Conservation (phyloP, 169 alveolate genomes). For the Eimeria acervulina region DNA sequence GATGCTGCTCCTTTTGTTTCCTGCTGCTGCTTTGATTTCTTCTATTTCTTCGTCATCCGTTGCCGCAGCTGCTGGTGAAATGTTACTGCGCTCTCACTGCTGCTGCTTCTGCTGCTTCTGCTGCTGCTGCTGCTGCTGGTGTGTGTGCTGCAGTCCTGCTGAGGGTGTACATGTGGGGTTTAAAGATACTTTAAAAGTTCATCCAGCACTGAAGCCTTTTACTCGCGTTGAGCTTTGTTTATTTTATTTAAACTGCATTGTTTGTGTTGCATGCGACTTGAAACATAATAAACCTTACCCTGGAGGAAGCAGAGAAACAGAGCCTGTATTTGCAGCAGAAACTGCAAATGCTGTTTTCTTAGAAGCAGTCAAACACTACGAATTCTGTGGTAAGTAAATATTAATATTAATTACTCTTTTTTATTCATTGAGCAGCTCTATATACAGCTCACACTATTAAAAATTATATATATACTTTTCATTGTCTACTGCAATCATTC, state of each 20-base stretch:
- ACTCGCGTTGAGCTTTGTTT: slow-evolving; percentile 75
- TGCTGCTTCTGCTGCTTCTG: too few relatives aligned
- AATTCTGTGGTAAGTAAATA: slow-evolving; percentile 17
- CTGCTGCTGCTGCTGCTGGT: too few relatives aligned
- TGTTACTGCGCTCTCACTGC: too few relatives aligned
- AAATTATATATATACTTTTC: too few relatives aligned
- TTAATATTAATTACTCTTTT: too few relatives aligned
- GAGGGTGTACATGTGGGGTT: slow-evolving; percentile 1
- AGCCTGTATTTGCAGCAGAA: slow-evolving; percentile 79
- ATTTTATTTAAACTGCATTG: slow-evolving; percentile 78
- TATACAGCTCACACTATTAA: too few relatives aligned
- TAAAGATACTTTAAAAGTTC: slow-evolving; percentile 42
- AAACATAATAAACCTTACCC: slow-evolving; percentile 63
- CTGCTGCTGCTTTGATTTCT: too few relatives aligned
- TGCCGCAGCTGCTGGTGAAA: too few relatives aligned
- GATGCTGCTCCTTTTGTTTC: too few relatives aligned
- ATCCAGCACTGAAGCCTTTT: slow-evolving; percentile 80
- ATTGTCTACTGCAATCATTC: too few relatives aligned
- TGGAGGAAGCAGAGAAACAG: slow-evolving; percentile 59
- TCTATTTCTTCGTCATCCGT: too few relatives aligned
- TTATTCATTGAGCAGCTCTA: too few relatives aligned
- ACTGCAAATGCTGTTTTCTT: slow-evolving; percentile 78
- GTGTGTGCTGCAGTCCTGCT: slow-evolving; percentile 21
- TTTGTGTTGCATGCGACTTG: slow-evolving; percentile 81
- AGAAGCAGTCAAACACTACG: slow-evolving; percentile 73